phyloP scores from a whole-genome alignment of 768 basidiomycete genomes.

The Jaapia argillacea region DNA sequence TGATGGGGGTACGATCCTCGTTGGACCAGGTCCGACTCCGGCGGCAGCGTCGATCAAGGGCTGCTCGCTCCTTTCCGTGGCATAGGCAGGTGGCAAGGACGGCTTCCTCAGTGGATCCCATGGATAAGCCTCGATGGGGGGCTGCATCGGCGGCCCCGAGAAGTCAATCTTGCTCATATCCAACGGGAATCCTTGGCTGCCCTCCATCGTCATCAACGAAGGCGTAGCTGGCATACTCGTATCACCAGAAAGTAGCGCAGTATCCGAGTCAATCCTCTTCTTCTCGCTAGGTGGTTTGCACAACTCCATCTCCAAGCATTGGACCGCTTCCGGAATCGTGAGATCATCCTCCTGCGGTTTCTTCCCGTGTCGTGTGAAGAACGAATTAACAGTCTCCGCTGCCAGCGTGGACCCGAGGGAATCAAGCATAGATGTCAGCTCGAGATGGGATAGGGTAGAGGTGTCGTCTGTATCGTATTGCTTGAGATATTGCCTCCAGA shows the following conservation, averaged over 20 bases:
- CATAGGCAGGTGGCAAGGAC: slow-evolving; percentile 7
- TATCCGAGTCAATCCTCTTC: slow-evolving; percentile 47
- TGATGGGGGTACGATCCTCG: slow-evolving; percentile 9
- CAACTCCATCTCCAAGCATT: slow-evolving; percentile 79
- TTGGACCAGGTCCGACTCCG: slow-evolving; percentile 10
- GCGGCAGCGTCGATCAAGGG: slow-evolving; percentile 19
- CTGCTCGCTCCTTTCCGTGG: slow-evolving; percentile 38
- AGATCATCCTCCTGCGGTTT: slow-evolving; percentile 58
- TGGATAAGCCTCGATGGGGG: slow-evolving; percentile 9
- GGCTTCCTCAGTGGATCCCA: not conserved
- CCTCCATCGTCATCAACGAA: slow-evolving; percentile 29
- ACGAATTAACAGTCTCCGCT: slow-evolving; percentile 63
- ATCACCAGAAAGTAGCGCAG: slow-evolving; percentile 27
- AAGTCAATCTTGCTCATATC: slow-evolving; percentile 52
- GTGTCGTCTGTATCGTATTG: slow-evolving; percentile 91
- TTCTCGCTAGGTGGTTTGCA: slow-evolving; percentile 64
- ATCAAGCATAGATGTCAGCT: slow-evolving; percentile 92
- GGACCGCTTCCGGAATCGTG: slow-evolving; percentile 69
- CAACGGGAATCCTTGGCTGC: slow-evolving; percentile 20
- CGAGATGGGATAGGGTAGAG: slow-evolving; percentile 62
- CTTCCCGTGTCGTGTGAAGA: slow-evolving; percentile 69
- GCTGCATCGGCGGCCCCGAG: slow-evolving; percentile 36
- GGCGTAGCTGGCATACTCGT: slow-evolving; percentile 49
- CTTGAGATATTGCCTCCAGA: slow-evolving; percentile 83
- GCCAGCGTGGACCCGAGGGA: slow-evolving; percentile 92